Conservation (phyloP, 2,329 filamentous ascomycete genomes). For the Celoporthe dispersa region DNA sequence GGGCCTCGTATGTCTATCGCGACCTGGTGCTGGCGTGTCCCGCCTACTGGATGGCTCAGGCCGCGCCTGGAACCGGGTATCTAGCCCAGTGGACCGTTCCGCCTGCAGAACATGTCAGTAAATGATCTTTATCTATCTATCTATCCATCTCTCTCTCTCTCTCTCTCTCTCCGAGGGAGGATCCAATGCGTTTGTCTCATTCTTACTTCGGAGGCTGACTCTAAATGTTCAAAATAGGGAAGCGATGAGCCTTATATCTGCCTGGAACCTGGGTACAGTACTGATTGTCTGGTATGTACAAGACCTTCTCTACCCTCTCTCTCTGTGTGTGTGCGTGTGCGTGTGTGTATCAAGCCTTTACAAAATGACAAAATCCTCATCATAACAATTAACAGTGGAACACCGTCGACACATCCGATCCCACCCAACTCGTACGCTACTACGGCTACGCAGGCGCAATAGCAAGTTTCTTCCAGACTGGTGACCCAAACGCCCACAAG, state of each 20-base stretch:
- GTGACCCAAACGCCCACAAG: conserved; percentile 12
- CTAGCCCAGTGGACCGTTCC: conserved; percentile 1
- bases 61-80: background rate
- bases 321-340: no score
- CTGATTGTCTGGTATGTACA: conserved; percentile 6
- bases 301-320: no score
- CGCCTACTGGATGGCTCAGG: conserved; percentile 9
- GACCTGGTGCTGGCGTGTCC: conserved; percentile 13
- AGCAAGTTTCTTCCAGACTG: conserved; percentile 7
- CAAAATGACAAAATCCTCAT: no score
- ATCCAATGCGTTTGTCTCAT: no score
- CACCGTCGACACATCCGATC: background rate
- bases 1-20: conserved; percentile 13
- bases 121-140: no score
- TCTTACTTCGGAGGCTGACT: background rate
- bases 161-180: no score
- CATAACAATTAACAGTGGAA: background rate
- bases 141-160: background rate
- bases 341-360: no score
- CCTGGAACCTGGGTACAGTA: conserved; percentile 12
- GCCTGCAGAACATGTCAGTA: conserved; percentile 11
- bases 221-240: background rate
- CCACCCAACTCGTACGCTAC: background rate
- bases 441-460: conserved; percentile 12
- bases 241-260: conserved; percentile 20